These are phyloP conservation scores for Silene noctiflora DNA, from an alignment of 179 eudicot species.

Conservation along the genomic window DNA sequence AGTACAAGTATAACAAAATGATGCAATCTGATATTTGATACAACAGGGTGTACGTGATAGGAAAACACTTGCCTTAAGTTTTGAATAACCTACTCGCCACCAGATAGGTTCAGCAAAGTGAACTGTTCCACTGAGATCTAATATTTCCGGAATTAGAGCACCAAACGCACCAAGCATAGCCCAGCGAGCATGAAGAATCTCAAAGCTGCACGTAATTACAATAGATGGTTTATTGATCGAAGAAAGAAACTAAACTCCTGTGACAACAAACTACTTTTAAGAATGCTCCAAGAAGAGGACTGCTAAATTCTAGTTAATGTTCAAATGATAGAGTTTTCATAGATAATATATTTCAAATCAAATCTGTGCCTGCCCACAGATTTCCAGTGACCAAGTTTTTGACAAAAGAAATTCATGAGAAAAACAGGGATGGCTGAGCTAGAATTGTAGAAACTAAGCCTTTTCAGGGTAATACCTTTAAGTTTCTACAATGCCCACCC, in stretches of 20 bases:
- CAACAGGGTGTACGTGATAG: neutral
- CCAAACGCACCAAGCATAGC: conserved; percentile 99
- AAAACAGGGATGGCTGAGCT: neutral
- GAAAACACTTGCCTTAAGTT: conserved; percentile 65
- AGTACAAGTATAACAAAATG: neutral
- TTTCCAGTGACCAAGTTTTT: neutral
- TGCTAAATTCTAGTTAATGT: neutral
- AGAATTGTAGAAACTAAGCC: neutral
- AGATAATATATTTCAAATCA: neutral
- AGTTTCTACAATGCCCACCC: neutral
- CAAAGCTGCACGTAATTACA: conserved; percentile 60
- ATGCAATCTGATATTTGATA: neutral
- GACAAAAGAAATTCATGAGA: neutral
- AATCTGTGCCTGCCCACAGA: neutral
- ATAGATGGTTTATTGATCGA: neutral
- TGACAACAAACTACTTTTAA: neutral
- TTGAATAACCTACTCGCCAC: conserved; percentile 98
- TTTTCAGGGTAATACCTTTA: neutral
- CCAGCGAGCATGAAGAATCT: conserved; percentile 97
- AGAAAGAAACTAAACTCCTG: neutral
- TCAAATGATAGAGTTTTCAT: neutral
- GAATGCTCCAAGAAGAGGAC: conserved; percentile 1
- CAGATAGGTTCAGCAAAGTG: conserved; percentile 95
- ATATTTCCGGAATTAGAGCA: conserved; percentile 81
- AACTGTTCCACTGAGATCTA: conserved; percentile 62